phyloP scores from a whole-genome alignment of 2,329 filamentous ascomycete genomes.

The Colletotrichum tabaci region DNA sequence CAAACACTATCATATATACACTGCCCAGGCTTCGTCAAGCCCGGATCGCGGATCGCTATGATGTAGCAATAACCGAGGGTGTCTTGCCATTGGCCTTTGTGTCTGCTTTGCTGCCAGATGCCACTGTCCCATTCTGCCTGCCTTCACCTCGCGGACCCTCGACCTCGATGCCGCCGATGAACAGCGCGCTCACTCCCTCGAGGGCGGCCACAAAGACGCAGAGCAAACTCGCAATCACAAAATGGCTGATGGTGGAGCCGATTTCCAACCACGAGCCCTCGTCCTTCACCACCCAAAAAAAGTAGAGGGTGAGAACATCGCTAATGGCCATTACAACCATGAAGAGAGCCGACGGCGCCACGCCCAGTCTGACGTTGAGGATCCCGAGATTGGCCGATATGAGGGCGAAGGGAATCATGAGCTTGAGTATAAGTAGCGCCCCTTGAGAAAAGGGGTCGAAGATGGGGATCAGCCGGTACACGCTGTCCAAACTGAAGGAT shows the following conservation, averaged over 20 bases:
- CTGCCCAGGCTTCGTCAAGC: not conserved
- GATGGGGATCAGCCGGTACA: conserved; percentile 87
- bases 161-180: conserved; percentile 86
- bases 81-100: conserved; percentile 12
- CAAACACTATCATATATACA: not conserved
- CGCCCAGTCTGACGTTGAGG: conserved; percentile 85
- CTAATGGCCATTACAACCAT: conserved; percentile 94
- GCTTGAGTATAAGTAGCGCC: conserved; percentile 87
- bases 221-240: conserved; percentile 89
- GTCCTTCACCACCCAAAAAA: conserved; percentile 98
- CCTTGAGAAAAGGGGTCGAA: conserved; percentile 96
- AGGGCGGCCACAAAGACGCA: conserved; percentile 92
- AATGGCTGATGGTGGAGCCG: conserved; percentile 95
- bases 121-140: conserved; percentile 12
- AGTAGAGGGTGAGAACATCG: conserved; percentile 92
- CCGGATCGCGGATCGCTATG: not conserved
- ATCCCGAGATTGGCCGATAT: conserved; percentile 96
- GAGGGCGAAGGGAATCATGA: conserved; percentile 93
- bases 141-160: conserved; percentile 46
- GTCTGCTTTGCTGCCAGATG: not conserved
- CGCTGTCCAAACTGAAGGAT: conserved; percentile 93
- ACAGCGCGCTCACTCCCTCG: conserved; percentile 87
- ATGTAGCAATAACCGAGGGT: too few species aligned
- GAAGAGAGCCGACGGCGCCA: conserved; percentile 91
- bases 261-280: conserved; percentile 99